Conservation (phyloP, 495 filamentous ascomycete genomes). For the Clavariopsis aquatica region DNA sequence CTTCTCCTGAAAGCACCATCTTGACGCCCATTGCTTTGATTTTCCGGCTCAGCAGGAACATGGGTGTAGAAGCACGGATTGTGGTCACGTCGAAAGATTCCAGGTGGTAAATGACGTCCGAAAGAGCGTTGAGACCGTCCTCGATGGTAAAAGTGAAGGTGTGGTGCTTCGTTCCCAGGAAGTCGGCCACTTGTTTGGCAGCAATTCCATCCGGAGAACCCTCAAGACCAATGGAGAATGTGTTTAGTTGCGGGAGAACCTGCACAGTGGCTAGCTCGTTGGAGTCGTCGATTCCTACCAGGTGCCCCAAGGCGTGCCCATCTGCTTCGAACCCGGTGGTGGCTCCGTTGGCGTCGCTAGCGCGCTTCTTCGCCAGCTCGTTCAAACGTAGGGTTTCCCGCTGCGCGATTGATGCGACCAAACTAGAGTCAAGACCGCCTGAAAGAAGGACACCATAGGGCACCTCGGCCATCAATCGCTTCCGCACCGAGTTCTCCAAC, state of each 20-base stretch:
- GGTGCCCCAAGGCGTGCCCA: slow-evolving; percentile 58
- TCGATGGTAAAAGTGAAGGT: slow-evolving; percentile 97
- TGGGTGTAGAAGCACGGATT: slow-evolving; percentile 95
- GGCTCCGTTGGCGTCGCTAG: slow-evolving; percentile 47
- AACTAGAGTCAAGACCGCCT: slow-evolving; percentile 90
- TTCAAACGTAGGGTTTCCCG: slow-evolving; percentile 80
- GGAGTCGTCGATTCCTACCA: slow-evolving; percentile 92
- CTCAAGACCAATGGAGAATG: slow-evolving; percentile 95
- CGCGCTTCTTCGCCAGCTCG: slow-evolving; percentile 46
- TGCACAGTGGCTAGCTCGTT: slow-evolving; percentile 89
- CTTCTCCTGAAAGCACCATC: slow-evolving; percentile 97
- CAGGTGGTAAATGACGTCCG: slow-evolving; percentile 96
- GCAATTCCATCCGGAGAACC: slow-evolving; percentile 87
- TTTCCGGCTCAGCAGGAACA: slow-evolving; percentile 96
- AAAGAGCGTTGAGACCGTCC: slow-evolving; percentile 92
- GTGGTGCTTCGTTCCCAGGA: slow-evolving; percentile 95
- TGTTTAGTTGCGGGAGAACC: slow-evolving; percentile 90
- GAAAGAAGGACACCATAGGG: slow-evolving; percentile 96
- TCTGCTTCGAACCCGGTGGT: slow-evolving; percentile 43
- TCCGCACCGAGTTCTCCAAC: slow-evolving; percentile 88
- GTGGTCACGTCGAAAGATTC: slow-evolving; percentile 98
- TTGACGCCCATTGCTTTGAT: slow-evolving; percentile 99
- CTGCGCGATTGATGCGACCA: slow-evolving; percentile 94
- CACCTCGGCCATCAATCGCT: slow-evolving; percentile 97
- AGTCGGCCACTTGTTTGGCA: slow-evolving; percentile 85